phyloP scores from a whole-genome alignment of 2,329 filamentous ascomycete species.

The Colletotrichum sp. region DNA sequence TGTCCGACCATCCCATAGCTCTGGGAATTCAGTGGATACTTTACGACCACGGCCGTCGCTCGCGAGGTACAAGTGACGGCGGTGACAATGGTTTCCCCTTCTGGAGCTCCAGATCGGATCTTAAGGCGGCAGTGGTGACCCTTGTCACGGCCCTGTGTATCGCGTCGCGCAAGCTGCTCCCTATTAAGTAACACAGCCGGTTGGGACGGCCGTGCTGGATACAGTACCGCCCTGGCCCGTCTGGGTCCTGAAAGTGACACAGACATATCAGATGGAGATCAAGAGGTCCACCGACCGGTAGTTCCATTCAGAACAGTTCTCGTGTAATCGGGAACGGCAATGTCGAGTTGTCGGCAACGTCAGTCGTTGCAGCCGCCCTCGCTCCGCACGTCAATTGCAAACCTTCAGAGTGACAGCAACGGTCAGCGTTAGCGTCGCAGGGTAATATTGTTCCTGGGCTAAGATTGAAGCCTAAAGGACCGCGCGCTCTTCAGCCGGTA shows the following conservation, averaged over 20 bases:
- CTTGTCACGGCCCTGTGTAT: constrained; percentile 20
- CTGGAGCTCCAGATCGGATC: constrained; percentile 12
- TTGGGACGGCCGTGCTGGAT: constrained; percentile 4
- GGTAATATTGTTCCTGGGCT: neutral
- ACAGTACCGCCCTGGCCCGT: neutral
- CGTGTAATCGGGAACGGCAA: neutral
- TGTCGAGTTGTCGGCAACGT: constrained; percentile 12
- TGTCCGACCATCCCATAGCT: constrained; percentile 13
- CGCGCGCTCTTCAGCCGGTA: neutral
- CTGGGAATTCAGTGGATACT: constrained; percentile 19
- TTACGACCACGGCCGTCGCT: constrained; percentile 15
- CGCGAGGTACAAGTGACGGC: neutral
- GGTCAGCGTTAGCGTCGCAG: constrained; percentile 1
- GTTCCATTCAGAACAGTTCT: neutral
- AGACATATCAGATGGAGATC: constrained; percentile 18
- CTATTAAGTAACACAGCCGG: constrained; percentile 21
- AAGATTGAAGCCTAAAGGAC: neutral
- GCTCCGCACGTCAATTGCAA: constrained; percentile 14
- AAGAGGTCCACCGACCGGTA: constrained; percentile 12
- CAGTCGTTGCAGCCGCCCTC: constrained; percentile 6
- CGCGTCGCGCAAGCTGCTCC: constrained; percentile 20
- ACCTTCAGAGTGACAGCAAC: constrained; percentile 15
- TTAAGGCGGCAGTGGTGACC: constrained; percentile 2
- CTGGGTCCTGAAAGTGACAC: constrained; percentile 10
- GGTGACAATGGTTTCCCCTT: neutral